These are phyloP conservation scores for Hanseniaspora pseudoguilliermondii DNA, from an alignment of 805 yeast genomes.

Conservation along the genomic window DNA sequence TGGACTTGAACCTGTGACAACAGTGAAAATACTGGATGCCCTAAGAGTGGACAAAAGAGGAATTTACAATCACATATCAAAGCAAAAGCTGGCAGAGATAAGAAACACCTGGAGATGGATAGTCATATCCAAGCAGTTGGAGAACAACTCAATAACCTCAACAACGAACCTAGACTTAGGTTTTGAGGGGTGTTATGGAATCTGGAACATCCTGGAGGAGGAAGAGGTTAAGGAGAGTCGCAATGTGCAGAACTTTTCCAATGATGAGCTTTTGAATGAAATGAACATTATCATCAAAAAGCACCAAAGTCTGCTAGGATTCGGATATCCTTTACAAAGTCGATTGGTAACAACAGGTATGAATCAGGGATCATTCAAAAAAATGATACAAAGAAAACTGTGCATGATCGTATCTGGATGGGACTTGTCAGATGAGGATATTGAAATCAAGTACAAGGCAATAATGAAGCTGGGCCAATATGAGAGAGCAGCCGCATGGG, in stretches of 20 bases:
- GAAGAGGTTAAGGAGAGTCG: slow-evolving; percentile 21
- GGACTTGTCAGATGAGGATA: slow-evolving; percentile 65
- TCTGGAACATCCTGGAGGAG: slow-evolving; percentile 64
- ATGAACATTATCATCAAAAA: slow-evolving; percentile 32
- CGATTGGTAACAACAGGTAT: background rate
- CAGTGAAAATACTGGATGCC: slow-evolving; percentile 46
- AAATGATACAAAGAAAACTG: slow-evolving; percentile 54
- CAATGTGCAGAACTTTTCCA: slow-evolving; percentile 1
- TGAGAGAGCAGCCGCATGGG: slow-evolving; percentile 96
- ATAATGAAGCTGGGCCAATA: slow-evolving; percentile 47
- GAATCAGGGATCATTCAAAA: slow-evolving; percentile 17
- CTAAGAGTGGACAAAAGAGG: slow-evolving; percentile 23
- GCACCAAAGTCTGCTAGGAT: slow-evolving; percentile 19
- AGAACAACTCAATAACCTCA: slow-evolving; percentile 52
- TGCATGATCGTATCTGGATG: slow-evolving; percentile 83
- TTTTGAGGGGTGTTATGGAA: slow-evolving; percentile 75
- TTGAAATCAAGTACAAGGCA: slow-evolving; percentile 51
- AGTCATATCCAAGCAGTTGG: slow-evolving; percentile 52
- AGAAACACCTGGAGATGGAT: slow-evolving; percentile 90
- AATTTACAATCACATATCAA: slow-evolving; percentile 17
- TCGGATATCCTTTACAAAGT: slow-evolving; percentile 18
- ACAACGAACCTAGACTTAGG: slow-evolving; percentile 66
- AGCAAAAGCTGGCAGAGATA: slow-evolving; percentile 43
- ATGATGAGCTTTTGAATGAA: slow-evolving; percentile 23
- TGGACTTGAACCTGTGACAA: slow-evolving; percentile 51